These are phyloP conservation scores for apple (Malus domestica) DNA, from an alignment of 306 rosid species.

Conservation along the genomic window DNA sequence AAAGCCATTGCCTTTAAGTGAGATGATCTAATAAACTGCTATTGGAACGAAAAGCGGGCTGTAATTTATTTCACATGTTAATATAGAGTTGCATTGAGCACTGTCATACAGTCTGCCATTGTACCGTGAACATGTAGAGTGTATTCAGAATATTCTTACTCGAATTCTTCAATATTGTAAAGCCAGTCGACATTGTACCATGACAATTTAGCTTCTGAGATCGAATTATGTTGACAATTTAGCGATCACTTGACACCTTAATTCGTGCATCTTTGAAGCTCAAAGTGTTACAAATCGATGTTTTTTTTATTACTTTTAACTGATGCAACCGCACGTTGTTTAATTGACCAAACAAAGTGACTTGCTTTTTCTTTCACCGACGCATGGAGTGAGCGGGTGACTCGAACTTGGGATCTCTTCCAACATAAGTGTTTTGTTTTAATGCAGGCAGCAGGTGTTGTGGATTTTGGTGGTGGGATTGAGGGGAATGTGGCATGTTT, in stretches of 20 bases:
- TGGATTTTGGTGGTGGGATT: no score
- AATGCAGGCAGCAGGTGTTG: no score
- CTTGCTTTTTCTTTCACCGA: not conserved
- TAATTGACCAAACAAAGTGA: not conserved
- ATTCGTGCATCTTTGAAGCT: not conserved
- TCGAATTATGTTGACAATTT: not conserved
- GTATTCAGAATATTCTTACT: not conserved
- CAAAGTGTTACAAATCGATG: not conserved
- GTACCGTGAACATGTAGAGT: conserved; percentile 2
- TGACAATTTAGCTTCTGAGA: not conserved
- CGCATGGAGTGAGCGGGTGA: not conserved
- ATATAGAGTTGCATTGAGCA: conserved; percentile 6
- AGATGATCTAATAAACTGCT: not conserved
- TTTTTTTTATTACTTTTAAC: not conserved
- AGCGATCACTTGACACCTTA: not conserved
- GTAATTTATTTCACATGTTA: not conserved
- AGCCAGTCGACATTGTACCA: not conserved
- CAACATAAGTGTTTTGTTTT: no score
- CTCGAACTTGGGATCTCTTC: not conserved
- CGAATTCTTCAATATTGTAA: not conserved
- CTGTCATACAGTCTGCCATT: not conserved
- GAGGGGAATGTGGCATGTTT: not conserved
- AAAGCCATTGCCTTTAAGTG: conserved; percentile 53
- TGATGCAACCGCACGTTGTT: not conserved
- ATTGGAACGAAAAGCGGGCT: not conserved